Evolutionary conservation across 257 asterid species (phyloP).

Genomic region (Rehmannia glutinosa): DNA sequence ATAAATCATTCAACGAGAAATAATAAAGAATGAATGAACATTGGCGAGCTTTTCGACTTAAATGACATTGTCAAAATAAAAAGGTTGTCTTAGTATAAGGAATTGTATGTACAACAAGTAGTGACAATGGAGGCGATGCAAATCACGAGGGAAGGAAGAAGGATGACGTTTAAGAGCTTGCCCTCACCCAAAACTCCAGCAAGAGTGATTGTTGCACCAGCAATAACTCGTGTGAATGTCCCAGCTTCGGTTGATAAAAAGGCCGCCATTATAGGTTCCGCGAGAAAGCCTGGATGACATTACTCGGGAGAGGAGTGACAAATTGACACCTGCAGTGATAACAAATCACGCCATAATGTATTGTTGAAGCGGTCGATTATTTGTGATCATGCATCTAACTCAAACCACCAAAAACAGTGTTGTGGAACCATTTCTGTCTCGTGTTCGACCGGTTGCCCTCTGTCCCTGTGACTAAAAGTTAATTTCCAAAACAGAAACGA

Average conservation of each 20-base stretch:
- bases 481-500: too few species aligned
- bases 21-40: not conserved
- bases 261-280: slow-evolving; percentile 90
- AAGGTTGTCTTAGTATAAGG: slow-evolving; percentile 42
- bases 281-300: too few species aligned
- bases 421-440: too few species aligned
- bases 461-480: too few species aligned
- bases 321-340: slow-evolving; percentile 57
- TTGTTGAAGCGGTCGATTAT: too few species aligned
- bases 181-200: slow-evolving; percentile 78
- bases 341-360: not conserved
- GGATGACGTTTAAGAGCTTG: slow-evolving; percentile 66
- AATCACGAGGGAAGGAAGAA: slow-evolving; percentile 69
- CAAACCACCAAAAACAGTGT: too few species aligned
- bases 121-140: slow-evolving; percentile 61
- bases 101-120: too few species aligned
- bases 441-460: too few species aligned
- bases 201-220: slow-evolving; percentile 79
- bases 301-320: slow-evolving; percentile 87
- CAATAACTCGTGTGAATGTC: slow-evolving; percentile 81
- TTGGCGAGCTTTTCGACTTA: not conserved
- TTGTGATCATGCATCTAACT: too few species aligned
- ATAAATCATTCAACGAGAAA: not conserved
- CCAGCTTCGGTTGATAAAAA: slow-evolving; percentile 92
- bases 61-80: not conserved